Evolutionary conservation across 768 basidiomycete genomes (phyloP), one percentile per base, ranked within the genome.

Genomic region (Suillus brevipes): DNA sequence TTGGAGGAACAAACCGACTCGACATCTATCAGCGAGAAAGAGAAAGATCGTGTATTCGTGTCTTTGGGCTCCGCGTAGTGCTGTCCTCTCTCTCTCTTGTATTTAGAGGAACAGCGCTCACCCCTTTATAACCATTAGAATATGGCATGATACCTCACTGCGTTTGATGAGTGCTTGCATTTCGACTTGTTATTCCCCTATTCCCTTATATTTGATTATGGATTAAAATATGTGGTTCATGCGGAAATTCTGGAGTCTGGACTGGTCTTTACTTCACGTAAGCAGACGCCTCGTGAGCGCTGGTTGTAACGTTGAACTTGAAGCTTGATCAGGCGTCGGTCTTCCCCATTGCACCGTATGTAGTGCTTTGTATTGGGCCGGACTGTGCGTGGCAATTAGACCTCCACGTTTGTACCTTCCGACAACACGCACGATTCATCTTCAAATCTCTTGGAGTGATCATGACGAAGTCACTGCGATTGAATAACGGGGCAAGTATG

Each of bases 401-500:
- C 47, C 2, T 12, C 47, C 49, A 14, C 13, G n/a, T 12, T n/a
- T 10, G 10, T 12, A 34, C 31, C 18, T n/a, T 18, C 31, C 20
- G n/a, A 55, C 31, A 53, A 53, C 53, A 13, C 31, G 5, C 28
- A 31, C 31, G 9, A 31, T 53, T 34, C 52, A 20, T 34, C 34
- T 55, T 36, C 31, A 55, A 20, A 28, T 42, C 37, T n/a, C 25
- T 28, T 59, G 57, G 18, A 25, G 31, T 23, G 5, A 59, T 59
- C 34, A 36, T 36, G 34, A 36, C 34, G 31, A 42, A 45, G 42
- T 49, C 65, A 12, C 69, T 74, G 49, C 63, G 18, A 37, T 68
- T 77, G 36, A 75, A 75, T 57, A 74, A 67, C 20, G 77, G 76
- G 16, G 53, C 52, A 2, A 28, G 14, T 10, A 71, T 78, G 9